A percentile compares a stretch with the other conserved stretches of the same genome.
phyloP scores from a whole-genome alignment of 192 early-diverging fungal species.

The Backusella liffmaniae region DNA sequence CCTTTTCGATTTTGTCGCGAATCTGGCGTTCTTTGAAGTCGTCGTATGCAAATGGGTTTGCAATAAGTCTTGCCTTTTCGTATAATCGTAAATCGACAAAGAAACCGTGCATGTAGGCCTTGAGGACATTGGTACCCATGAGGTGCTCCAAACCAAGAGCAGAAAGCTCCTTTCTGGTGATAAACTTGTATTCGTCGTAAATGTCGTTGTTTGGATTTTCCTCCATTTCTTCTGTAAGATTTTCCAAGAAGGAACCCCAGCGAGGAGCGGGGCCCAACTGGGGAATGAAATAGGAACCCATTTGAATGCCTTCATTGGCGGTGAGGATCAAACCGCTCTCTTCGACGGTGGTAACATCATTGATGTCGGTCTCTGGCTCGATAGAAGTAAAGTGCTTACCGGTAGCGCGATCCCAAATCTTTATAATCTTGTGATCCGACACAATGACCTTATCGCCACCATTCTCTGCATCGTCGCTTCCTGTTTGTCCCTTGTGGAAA shows the following conservation, averaged over 20 bases:
- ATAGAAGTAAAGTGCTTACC: conserved; percentile 90
- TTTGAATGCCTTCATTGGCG: conserved; percentile 91
- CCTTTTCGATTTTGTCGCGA: conserved; percentile 80
- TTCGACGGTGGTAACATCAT: conserved; percentile 84
- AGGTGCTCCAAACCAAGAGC: conserved; percentile 87
- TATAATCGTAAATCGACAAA: conserved; percentile 95
- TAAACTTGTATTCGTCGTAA: conserved; percentile 99
- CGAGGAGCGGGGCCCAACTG: conserved; percentile 87
- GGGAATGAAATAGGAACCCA: conserved; percentile 92
- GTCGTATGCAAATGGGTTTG: conserved; percentile 95
- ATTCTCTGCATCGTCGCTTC: conserved; percentile 43
- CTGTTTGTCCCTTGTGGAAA: conserved; percentile 67
- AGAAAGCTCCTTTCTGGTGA: conserved; percentile 85
- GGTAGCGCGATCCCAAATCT: conserved; percentile 87
- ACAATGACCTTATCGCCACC: conserved; percentile 73
- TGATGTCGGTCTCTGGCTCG: conserved; percentile 89
- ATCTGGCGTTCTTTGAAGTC: conserved; percentile 82
- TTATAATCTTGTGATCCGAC: conserved; percentile 88
- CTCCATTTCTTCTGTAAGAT: conserved; percentile 92
- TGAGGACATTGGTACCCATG: conserved; percentile 88
- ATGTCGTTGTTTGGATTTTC: conserved; percentile 81
- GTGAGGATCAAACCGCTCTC: conserved; percentile 86
- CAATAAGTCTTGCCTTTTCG: conserved; percentile 92
- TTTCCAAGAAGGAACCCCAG: conserved; percentile 95
- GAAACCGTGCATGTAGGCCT: conserved; percentile 99